Evolutionary conservation across 108 stramenopile species (phyloP), one percentile per base, ranked within the genome.

Genomic region (Nitzschia sp.): DNA sequence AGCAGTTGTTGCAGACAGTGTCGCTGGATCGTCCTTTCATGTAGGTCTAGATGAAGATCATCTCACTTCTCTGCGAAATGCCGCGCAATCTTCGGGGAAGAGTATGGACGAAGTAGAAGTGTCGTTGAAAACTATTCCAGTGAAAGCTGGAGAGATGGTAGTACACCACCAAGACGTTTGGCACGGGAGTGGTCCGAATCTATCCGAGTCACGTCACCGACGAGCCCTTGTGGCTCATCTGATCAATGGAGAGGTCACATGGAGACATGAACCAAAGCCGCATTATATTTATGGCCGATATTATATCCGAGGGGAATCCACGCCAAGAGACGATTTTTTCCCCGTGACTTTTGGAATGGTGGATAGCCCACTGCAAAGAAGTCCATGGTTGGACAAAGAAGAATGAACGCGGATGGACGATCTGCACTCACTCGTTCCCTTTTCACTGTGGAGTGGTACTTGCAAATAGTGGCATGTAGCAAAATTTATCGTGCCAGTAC

Each of bases 261-360:
- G 68, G 34, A 13, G 67, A 50, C 19, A 58, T 25, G 28, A 3
- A 0, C 9, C 36, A 15, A 15, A 11, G 26, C 70, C 73, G 1
- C 23, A 30, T 22, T 87, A 85, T 56, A 87, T 87, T 38, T 87
- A 87, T 62, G 81, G 84, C 22, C 52, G 86, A 36, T 87, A 87
- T 52, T 36, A 64, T 29, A 38, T 47, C 13, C 26, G 41, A 9
- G 63, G 63, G 3, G 31, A 33, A 13, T 46, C 33, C 1, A 74
- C 46, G 13, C 57, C 70, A n/a, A 67, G 63, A 4, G 75, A 77
- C 35, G 50, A 56, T 46, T 76, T 76, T 64, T 83, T 83, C 60
- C 81, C 81, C 4, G 34, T 73, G 30, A 45, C 41, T 2, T 79
- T 56, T 32, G 53, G 68, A 1, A 11, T 21, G 0, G 16, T 16